Evolutionary conservation across 768 basidiomycete genomes (phyloP), one percentile per base, ranked within the genome.

Genomic region (Mycena venus): DNA sequence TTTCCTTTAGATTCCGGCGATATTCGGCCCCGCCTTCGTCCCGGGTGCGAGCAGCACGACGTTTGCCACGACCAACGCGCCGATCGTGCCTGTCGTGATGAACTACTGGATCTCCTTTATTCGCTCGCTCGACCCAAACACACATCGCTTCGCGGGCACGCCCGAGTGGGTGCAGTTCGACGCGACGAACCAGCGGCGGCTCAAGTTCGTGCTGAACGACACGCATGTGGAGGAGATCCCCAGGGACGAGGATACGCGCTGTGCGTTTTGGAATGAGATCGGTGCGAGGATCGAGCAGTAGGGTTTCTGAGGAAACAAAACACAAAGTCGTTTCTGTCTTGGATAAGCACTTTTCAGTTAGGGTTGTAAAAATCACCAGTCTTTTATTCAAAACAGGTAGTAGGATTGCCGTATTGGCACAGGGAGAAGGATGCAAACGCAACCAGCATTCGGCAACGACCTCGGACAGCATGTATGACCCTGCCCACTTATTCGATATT

Each of bases 201-300:
- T 67, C 55, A 55, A 67, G 53, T 67, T 67, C 53, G 65, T 67
- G 51, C 53, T 67, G 65, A 58, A 67, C 38, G 65, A 67, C 38
- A 67, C 65, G 53, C 65, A 67, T 67, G 51, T 67, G 65, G 65
- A 67, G 65, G 53, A 56, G 27, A 56, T 67, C 53, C 65, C 65
- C 25, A 55, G 29, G 65, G 65, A 67, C 27, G 53, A 67, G 53
- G 38, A 56, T 56, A 42, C 36, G 53, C 51, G 65, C 15, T 67
- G 65, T 67, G 65, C 65, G 27, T 67, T 67, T 55, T 67, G 65
- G 65, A 67, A 67, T 40, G 65, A 67, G 65, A 56, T 67, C 36
- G 65, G 65, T 55, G 65, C 38, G 53, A 67, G 53, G 38, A 67
- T 67, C 65, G 65, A 67, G 65, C 65, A 67, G 65, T 67, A 67